Evolutionary conservation across 768 basidiomycete species (phyloP).

Genomic region (Serendipita vermifera): DNA sequence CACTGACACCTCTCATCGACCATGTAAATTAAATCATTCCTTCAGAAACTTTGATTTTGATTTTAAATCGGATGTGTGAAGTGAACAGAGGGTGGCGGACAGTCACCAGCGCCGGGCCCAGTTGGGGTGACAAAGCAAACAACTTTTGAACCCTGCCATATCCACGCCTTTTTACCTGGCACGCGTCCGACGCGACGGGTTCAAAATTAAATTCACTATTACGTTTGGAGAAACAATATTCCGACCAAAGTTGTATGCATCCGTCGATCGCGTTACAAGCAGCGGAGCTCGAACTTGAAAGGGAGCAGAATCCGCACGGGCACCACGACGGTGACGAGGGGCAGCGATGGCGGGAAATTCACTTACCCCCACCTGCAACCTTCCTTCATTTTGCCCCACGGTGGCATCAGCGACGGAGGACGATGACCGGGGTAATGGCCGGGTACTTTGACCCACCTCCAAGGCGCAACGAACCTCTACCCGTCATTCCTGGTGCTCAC

Average conservation of each 20-base stretch:
- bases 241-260: neutral
- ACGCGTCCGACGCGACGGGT: neutral
- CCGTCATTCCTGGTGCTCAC: conserved; percentile 5
- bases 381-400: conserved; percentile 8
- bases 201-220: neutral
- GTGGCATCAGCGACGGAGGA: conserved; percentile 3
- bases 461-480: neutral
- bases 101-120: too few species aligned
- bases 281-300: neutral
- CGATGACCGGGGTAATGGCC: conserved; percentile 4
- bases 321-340: too few species aligned
- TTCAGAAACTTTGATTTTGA: too few species aligned
- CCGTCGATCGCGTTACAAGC: neutral
- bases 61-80: too few species aligned
- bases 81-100: too few species aligned
- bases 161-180: neutral
- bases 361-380: neutral
- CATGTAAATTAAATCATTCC: too few species aligned
- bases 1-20: too few species aligned
- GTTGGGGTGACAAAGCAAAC: neutral
- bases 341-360: neutral
- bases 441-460: conserved; percentile 4
- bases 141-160: conserved; percentile 1
- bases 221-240: neutral
- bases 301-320: too few species aligned